Evolutionary conservation across 164 flowering plant genomes (phyloP).

Genomic region (Vitis amurensis): DNA sequence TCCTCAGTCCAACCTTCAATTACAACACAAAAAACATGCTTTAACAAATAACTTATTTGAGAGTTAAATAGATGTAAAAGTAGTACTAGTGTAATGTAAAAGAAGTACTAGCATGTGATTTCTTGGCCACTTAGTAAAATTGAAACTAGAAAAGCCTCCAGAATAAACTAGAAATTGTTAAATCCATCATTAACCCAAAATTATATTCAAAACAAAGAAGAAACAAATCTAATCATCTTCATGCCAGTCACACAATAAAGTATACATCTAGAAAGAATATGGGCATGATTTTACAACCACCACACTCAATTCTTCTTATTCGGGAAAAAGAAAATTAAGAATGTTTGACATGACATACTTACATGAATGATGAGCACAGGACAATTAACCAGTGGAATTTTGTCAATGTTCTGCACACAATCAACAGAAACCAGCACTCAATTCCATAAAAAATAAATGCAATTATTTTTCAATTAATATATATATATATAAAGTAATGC

Average conservation of each 20-base stretch:
- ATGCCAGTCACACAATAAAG: neutral
- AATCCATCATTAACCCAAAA: neutral
- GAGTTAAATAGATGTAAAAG: no score
- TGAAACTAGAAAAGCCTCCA: no score
- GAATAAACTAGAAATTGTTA: neutral
- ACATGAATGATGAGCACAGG: conserved; percentile 88
- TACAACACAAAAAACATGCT: no score
- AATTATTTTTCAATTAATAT: no score
- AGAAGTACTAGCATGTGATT: no score
- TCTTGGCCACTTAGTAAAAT: no score
- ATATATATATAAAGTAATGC: neutral
- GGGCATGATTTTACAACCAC: neutral
- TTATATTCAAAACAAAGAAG: neutral
- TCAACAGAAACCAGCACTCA: conserved; percentile 12
- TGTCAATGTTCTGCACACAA: conserved; percentile 82
- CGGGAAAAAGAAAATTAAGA: neutral
- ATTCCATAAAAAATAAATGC: conserved; percentile 1
- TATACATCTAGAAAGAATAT: neutral
- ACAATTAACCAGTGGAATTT: conserved; percentile 73
- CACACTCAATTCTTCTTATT: neutral
- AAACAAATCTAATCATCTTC: neutral
- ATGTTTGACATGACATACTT: conserved; percentile 32
- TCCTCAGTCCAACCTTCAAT: neutral
- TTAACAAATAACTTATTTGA: no score
- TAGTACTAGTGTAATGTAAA: no score